Percentiles rank a stretch among this genome's conserved stretches.
Conservation (phyloP, 495 filamentous ascomycete genomes). For the Talaromyces ruber region DNA sequence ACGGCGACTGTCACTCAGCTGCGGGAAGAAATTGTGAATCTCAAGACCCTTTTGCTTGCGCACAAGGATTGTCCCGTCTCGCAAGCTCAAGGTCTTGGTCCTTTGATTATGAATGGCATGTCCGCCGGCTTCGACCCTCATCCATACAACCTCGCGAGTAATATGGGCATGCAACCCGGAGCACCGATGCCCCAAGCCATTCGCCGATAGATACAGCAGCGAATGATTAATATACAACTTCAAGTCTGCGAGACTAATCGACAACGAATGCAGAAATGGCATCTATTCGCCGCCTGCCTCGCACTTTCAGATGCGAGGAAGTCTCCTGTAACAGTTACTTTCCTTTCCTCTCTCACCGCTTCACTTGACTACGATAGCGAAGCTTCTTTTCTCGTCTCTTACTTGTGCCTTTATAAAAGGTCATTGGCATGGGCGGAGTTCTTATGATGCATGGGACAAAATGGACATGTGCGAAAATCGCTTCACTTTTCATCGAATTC, state of each 20-base stretch:
- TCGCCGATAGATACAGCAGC: slow-evolving; percentile 11
- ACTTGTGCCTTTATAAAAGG: slow-evolving; percentile 10
- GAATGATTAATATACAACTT: neutral
- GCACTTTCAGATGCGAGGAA: neutral
- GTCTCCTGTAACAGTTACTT: neutral
- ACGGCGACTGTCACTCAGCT: slow-evolving; percentile 73
- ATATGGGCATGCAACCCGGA: slow-evolving; percentile 34
- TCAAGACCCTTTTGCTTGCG: slow-evolving; percentile 86
- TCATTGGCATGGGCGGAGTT: slow-evolving; percentile 35
- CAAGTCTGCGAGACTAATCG: neutral
- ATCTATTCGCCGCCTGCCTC: neutral
- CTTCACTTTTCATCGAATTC: neutral
- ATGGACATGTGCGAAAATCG: slow-evolving; percentile 23
- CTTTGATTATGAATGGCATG: slow-evolving; percentile 56
- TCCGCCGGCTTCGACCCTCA: slow-evolving; percentile 28
- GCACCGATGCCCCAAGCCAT: slow-evolving; percentile 31
- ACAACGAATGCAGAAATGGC: neutral
- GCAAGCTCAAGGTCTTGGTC: slow-evolving; percentile 72
- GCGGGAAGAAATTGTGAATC: slow-evolving; percentile 87
- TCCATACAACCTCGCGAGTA: slow-evolving; percentile 26
- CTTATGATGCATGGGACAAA: slow-evolving; percentile 37
- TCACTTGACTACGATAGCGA: slow-evolving; percentile 4
- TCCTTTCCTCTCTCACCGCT: neutral
- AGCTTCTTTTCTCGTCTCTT: slow-evolving; percentile 17
- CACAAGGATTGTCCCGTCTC: slow-evolving; percentile 97